Percentiles rank a stretch among this genome's conserved stretches.
Conservation (phyloP, 768 basidiomycete species). For the Mrakia frigida region DNA sequence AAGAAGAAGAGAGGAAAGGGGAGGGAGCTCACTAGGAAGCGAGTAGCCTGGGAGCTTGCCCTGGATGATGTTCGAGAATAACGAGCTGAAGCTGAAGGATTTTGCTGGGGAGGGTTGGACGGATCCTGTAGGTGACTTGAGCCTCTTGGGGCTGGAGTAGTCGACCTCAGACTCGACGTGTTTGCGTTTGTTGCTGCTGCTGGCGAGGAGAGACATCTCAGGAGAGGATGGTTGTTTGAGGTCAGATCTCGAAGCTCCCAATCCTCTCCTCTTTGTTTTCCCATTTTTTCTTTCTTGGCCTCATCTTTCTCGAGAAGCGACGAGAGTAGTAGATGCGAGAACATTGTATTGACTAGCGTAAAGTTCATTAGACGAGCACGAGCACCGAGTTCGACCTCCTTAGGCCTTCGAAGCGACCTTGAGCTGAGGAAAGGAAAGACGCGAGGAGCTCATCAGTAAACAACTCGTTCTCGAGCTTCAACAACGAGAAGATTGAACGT, state of each 20-base stretch:
- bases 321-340: background rate
- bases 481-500: background rate
- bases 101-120: background rate
- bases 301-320: background rate
- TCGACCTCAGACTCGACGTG: background rate
- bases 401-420: constrained; percentile 1
- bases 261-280: too few relatives aligned
- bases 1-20: background rate
- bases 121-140: constrained; percentile 8
- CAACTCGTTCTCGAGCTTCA: background rate
- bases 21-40: background rate
- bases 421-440: background rate
- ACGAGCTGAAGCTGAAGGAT: background rate
- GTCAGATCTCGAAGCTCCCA: too few relatives aligned
- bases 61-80: background rate
- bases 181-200: constrained; percentile 2
- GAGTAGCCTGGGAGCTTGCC: background rate
- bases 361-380: background rate
- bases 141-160: background rate
- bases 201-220: too few relatives aligned
- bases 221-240: too few relatives aligned
- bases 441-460: background rate
- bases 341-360: background rate
- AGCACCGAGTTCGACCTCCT: background rate
- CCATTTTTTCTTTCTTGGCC: background rate